Evolutionary conservation across 495 filamentous ascomycete species (phyloP), one percentile per base, ranked within the genome.

Genomic region (Penicillium alfredii): DNA sequence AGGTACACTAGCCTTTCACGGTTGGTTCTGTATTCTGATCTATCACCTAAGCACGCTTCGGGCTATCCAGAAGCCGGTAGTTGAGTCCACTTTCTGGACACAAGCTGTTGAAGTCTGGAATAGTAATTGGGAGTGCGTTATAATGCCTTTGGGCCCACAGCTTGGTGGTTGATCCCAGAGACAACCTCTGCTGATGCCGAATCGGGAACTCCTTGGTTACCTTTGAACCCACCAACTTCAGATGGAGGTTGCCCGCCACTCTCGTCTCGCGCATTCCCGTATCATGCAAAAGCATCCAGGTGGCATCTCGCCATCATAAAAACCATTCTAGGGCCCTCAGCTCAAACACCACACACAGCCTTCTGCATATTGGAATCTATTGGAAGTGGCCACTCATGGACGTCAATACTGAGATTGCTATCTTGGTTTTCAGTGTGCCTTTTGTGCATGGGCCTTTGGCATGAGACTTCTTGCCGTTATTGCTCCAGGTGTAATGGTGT

Each of bases 381-480:
- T 0, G 79, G 77, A 12, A 84, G 55, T 4, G 80, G 80, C 77
- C 76, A 81, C 34, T 82, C 78, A 36, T 78, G 60, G 20, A 76
- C 40, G 0, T 46, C 8, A 33, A 85, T 81, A 0, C 7, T 35
- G 11, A 85, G 32, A 0, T 5, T 23, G 2, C 47, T 14, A 1
- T 64, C 63, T 12, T 56, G 2, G 0, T 32, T 11, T 8, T 38
- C 4, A 6, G 64, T 49, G n/a, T n/a, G n/a, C n/a, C n/a, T n/a
- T n/a, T n/a, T n/a, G n/a, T n/a, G n/a, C n/a, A n/a, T n/a, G n/a
- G n/a, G n/a, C n/a, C n/a, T n/a, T n/a, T n/a, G n/a, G n/a, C n/a
- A n/a, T n/a, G n/a, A n/a, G n/a, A n/a, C n/a, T n/a, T n/a, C n/a
- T n/a, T n/a, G n/a, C n/a, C n/a, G n/a, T n/a, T n/a, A n/a, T n/a